Conservation (phyloP, 495 filamentous ascomycete genomes). For the Astrothelium macrocarpum region DNA sequence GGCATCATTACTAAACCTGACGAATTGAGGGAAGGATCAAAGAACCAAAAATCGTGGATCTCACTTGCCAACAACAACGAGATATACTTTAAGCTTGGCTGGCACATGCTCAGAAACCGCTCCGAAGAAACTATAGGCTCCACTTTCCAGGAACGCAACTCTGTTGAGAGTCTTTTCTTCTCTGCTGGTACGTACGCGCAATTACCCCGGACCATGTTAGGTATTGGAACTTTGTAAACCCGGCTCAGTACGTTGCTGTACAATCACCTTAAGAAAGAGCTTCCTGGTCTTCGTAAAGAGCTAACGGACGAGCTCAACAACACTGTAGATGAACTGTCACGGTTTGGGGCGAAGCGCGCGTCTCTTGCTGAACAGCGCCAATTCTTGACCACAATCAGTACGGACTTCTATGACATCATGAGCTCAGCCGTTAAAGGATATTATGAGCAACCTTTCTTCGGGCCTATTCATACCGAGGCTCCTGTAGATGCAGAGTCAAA, state of each 20-base stretch:
- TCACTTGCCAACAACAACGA: conserved; percentile 51
- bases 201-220: conserved; percentile 18
- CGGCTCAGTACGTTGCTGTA: conserved; percentile 25
- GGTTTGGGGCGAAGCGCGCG: not conserved
- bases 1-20: conserved; percentile 53
- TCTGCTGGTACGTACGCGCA: conserved; percentile 18
- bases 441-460: conserved; percentile 51
- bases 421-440: conserved; percentile 46
- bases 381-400: conserved; percentile 12
- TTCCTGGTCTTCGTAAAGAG: conserved; percentile 12
- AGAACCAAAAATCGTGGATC: conserved; percentile 43
- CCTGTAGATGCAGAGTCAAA: conserved; percentile 23
- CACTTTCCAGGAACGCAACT: conserved; percentile 39
- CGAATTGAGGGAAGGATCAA: conserved; percentile 38
- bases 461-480: conserved; percentile 26
- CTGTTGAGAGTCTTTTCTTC: conserved; percentile 37
- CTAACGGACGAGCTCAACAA: not conserved
- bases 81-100: conserved; percentile 52
- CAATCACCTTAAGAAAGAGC: conserved; percentile 27
- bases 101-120: conserved; percentile 59
- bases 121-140: conserved; percentile 15
- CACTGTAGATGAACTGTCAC: not conserved
- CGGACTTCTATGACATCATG: conserved; percentile 25
- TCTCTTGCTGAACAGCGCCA: conserved; percentile 6
- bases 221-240: conserved; percentile 24